phyloP scores from a whole-genome alignment of 352 stramenopile genomes.

The Phytophthora capsici region DNA sequence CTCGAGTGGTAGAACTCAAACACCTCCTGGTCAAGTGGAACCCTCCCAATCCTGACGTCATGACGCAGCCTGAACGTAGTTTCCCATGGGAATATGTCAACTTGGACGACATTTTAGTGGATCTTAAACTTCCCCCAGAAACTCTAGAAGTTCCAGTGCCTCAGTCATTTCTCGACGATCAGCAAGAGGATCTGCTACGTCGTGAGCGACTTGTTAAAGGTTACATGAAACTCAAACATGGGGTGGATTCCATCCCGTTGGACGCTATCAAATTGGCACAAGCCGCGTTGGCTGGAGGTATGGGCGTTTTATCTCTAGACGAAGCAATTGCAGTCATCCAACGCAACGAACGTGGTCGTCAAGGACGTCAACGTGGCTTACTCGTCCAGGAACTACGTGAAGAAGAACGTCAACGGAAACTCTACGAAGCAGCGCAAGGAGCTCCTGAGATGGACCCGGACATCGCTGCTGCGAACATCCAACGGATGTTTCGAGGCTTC shows the following conservation, averaged over 20 bases:
- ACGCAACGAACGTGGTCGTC: conserved; percentile 89
- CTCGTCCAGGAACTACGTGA: conserved; percentile 86
- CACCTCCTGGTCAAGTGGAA: conserved; percentile 95
- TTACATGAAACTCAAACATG: conserved; percentile 92
- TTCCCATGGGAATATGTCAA: conserved; percentile 97
- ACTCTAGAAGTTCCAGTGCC: conserved; percentile 92
- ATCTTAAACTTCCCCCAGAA: conserved; percentile 93
- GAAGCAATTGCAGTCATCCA: conserved; percentile 92
- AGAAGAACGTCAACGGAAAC: conserved; percentile 81
- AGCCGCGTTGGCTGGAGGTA: conserved; percentile 29
- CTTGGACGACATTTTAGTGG: conserved; percentile 92
- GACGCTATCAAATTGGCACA: conserved; percentile 47
- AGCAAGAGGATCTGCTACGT: conserved; percentile 55
- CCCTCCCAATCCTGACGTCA: conserved; percentile 90
- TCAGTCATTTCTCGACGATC: conserved; percentile 91
- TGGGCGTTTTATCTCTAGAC: conserved; percentile 49
- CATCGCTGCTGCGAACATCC: conserved; percentile 91
- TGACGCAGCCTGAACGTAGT: conserved; percentile 72
- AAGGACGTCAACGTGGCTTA: conserved; percentile 86
- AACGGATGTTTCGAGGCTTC: conserved; percentile 91
- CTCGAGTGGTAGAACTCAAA: conserved; percentile 88
- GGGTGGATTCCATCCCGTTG: conserved; percentile 67
- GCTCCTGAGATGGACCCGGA: conserved; percentile 88
- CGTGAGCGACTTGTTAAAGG: conserved; percentile 88
- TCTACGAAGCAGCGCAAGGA: conserved; percentile 72